Conservation (phyloP, 1,139 yeast genomes). For the Blastobotrys proliferans region DNA sequence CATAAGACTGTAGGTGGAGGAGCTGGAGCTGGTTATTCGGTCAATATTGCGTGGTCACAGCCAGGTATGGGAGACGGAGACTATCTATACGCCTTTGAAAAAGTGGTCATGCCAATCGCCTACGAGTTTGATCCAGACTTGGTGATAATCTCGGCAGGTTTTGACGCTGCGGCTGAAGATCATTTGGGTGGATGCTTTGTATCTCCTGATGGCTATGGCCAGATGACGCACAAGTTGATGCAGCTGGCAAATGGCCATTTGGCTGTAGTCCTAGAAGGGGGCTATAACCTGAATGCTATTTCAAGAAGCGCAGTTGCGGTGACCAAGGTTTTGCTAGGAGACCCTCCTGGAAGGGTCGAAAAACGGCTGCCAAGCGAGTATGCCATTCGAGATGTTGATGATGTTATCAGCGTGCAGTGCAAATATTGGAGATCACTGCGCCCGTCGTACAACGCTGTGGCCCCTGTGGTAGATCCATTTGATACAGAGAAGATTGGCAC, state of each 20-base stretch:
- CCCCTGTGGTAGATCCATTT: conserved; percentile 11
- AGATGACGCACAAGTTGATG: conserved; percentile 90
- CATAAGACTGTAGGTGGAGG: conserved; percentile 80
- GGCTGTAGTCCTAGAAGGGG: conserved; percentile 93
- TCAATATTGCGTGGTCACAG: conserved; percentile 93
- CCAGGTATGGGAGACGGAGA: conserved; percentile 96
- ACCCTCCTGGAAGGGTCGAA: conserved; percentile 78
- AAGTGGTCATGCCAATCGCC: conserved; percentile 85
- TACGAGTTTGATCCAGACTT: conserved; percentile 89
- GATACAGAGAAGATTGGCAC: conserved; percentile 35
- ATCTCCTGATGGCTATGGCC: conserved; percentile 93
- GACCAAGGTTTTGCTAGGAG: conserved; percentile 87
- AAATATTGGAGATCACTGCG: conserved; percentile 83
- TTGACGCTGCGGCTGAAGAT: conserved; percentile 99
- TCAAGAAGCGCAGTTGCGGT: conserved; percentile 90
- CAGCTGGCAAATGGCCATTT: conserved; percentile 82
- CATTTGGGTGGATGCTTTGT: conserved; percentile 97
- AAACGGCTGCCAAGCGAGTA: conserved; percentile 61
- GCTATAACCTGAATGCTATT: conserved; percentile 88
- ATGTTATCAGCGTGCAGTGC: conserved; percentile 76
- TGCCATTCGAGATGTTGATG: conserved; percentile 80
- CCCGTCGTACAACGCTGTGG: conserved; percentile 55
- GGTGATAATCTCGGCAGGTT: conserved; percentile 89
- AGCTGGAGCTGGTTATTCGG: conserved; percentile 76
- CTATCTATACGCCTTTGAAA: conserved; percentile 85